Percentiles rank a stretch among this genome's conserved stretches.
Conservation (phyloP, 2,329 filamentous ascomycete species). For the Fusarium sp. region DNA sequence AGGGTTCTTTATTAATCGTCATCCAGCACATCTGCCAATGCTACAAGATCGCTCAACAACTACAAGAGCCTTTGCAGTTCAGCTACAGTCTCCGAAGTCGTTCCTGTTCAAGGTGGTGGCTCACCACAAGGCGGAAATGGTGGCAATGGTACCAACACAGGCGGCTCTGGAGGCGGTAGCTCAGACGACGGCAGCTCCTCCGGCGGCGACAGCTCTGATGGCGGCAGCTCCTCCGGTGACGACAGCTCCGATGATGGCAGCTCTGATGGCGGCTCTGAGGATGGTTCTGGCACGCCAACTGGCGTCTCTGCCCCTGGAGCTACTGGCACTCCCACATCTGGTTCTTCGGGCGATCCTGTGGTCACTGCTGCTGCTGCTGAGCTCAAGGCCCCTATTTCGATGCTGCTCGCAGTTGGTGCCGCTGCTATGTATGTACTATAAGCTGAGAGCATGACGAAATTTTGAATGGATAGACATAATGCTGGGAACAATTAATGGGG, state of each 20-base stretch:
- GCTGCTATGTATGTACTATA: slow-evolving; percentile 54
- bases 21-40: slow-evolving; percentile 59
- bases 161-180: background rate
- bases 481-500: slow-evolving; percentile 33
- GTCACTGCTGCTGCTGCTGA: slow-evolving; percentile 40
- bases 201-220: background rate
- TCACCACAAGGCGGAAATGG: slow-evolving; percentile 33
- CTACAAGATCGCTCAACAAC: slow-evolving; percentile 59
- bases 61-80: slow-evolving; percentile 55
- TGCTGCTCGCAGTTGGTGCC: slow-evolving; percentile 55
- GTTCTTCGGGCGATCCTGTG: slow-evolving; percentile 26
- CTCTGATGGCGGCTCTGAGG: slow-evolving; percentile 1
- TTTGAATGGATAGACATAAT: slow-evolving; percentile 24
- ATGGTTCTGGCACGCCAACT: slow-evolving; percentile 6
- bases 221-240: background rate
- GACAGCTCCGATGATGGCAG: background rate
- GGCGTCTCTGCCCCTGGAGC: slow-evolving; percentile 26
- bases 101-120: slow-evolving; percentile 36
- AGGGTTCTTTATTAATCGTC: background rate
- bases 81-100: slow-evolving; percentile 42
- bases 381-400: slow-evolving; percentile 52
- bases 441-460: background rate
- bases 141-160: slow-evolving; percentile 1
- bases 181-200: slow-evolving; percentile 1
- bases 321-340: slow-evolving; percentile 33